Conservation (phyloP, 345 rosid genomes). For the Euclidium syriacum region DNA sequence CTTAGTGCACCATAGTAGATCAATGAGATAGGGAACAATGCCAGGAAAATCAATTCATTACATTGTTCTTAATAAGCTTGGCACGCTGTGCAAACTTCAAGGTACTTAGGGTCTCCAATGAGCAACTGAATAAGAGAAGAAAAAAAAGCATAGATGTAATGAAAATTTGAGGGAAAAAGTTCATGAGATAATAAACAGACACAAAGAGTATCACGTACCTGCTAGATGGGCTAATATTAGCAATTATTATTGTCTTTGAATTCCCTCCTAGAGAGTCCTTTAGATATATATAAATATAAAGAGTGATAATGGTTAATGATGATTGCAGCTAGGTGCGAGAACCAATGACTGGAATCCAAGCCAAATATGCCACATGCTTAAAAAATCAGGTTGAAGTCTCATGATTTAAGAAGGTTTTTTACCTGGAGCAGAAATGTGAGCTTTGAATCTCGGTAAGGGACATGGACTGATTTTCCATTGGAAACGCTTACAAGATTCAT, state of each 20-base stretch:
- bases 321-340: neutral
- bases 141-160: neutral
- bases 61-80: constrained; percentile 92
- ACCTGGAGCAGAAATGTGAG: constrained; percentile 99
- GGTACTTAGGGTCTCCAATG: constrained; percentile 91
- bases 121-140: constrained; percentile 54
- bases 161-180: neutral
- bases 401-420: neutral
- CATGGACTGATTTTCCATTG: constrained; percentile 93
- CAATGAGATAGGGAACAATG: neutral
- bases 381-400: neutral
- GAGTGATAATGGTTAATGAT: neutral
- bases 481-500: constrained; percentile 96
- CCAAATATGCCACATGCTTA: neutral
- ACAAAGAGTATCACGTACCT: constrained; percentile 45
- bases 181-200: neutral
- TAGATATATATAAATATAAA: neutral
- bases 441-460: constrained; percentile 97
- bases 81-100: constrained; percentile 99
- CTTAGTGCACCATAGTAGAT: neutral
- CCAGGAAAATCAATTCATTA: constrained; percentile 29
- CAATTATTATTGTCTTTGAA: constrained; percentile 91
- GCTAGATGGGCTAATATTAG: constrained; percentile 89
- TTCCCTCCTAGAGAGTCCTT: constrained; percentile 99
- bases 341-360: neutral